Percentiles rank a stretch among this genome's conserved stretches.
These are phyloP conservation scores for Penicillium mononematosum DNA, from an alignment of 495 filamentous ascomycete genomes.

Conservation along the genomic window DNA sequence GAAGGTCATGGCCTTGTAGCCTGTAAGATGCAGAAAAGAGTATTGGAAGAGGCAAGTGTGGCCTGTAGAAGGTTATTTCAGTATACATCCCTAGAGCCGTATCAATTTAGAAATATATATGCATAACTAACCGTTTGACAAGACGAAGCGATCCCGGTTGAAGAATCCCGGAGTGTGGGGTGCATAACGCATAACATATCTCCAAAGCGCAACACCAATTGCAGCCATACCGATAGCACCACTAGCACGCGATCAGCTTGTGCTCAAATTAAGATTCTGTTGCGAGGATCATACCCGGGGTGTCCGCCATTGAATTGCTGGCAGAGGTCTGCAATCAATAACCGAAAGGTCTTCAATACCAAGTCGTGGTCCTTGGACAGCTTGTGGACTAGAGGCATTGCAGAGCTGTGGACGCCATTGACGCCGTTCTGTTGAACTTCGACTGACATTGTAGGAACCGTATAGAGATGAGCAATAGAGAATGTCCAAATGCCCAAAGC, in stretches of 20 bases:
- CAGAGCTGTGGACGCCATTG: conserved; percentile 21
- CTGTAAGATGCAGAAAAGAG: conserved; percentile 54
- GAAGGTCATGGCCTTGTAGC: conserved; percentile 58
- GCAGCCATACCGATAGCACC: conserved; percentile 91
- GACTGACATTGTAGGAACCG: neutral
- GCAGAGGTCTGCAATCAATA: conserved; percentile 58
- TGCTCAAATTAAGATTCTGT: neutral
- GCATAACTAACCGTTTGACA: conserved; percentile 52
- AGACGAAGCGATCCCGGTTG: conserved; percentile 88
- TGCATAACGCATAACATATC: conserved; percentile 91
- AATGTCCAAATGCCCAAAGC: neutral
- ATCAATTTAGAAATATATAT: neutral
- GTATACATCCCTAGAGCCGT: no score
- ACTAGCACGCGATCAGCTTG: conserved; percentile 22
- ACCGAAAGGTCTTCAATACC: conserved; percentile 51
- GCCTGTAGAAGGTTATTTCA: conserved; percentile 23
- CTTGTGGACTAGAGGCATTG: conserved; percentile 25
- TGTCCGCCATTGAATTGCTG: conserved; percentile 60
- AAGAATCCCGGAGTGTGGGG: conserved; percentile 87
- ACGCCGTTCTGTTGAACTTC: conserved; percentile 14
- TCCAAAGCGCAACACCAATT: conserved; percentile 83
- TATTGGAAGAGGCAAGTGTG: conserved; percentile 63
- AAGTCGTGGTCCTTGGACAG: conserved; percentile 40
- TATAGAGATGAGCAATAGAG: neutral
- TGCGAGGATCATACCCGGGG: conserved; percentile 43